Evolutionary conservation across 1,139 yeast species (phyloP), one percentile per base, ranked within the genome.

Genomic region (Pichia sp.): DNA sequence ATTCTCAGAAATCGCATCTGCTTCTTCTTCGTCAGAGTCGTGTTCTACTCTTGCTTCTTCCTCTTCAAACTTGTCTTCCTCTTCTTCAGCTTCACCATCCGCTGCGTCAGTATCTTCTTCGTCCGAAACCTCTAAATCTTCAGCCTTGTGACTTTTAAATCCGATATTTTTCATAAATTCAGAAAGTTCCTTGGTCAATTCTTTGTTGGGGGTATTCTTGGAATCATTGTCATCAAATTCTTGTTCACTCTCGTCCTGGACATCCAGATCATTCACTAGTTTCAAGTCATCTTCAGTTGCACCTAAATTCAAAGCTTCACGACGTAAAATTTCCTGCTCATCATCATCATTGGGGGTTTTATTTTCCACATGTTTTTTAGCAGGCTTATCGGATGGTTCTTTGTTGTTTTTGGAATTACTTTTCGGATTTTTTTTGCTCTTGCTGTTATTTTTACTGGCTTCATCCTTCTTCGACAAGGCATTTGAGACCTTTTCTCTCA

Each of bases 151-250:
- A 8, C 72, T 74, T 13, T 75, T 79, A 38, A 88, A 75, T 0
- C 95, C 95, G 62, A 88, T 79, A 36, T 78, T 80, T 59, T 80
- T 78, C 84, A 90, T 84, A 66, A 88, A 85, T 16, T 73, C 74
- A 34, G 79, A 73, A 57, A 90, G 74, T 56, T 89, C 97, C 41
- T 73, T 68, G 13, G 78, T 75, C 34, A 87, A 77, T 1, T 70
- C 73, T 44, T 72, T 70, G 56, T 84, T 92, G 15, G 67, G 67
- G n/a, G 41, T 15, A 13, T 36, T 36, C n/a, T 55, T 54, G 11
- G 50, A 30, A n/a, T 11, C 72, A 13, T 67, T 75, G 31, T 61
- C 73, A 26, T 67, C 76, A 59, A 84, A 83, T 62, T 84, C 90
- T 60, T 80, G 81, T 64, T 84, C 90, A 65, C 87, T 82, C 26